Conservation (phyloP, 805 yeast genomes). For the Cyberlindnera mycetangii region DNA sequence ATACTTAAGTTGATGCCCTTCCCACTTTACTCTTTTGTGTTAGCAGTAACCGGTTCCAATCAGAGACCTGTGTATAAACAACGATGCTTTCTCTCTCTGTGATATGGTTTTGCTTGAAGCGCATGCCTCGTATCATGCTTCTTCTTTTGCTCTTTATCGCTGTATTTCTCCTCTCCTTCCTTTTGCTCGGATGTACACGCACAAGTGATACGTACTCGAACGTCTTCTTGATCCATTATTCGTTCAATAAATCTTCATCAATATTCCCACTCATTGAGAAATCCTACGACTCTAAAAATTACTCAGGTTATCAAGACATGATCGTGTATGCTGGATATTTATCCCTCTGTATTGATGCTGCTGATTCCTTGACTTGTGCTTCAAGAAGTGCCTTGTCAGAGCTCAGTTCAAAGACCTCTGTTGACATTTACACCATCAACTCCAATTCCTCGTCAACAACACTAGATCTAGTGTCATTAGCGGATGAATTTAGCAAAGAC, state of each 20-base stretch:
- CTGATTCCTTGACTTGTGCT: slow-evolving; percentile 36
- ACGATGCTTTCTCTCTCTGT: slow-evolving; percentile 1
- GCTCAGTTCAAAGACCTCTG: slow-evolving; percentile 30
- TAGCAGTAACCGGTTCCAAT: too few species aligned
- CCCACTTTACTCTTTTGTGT: too few species aligned
- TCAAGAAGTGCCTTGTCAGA: slow-evolving; percentile 29
- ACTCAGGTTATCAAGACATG: slow-evolving; percentile 38
- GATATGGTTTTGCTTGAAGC: slow-evolving; percentile 31
- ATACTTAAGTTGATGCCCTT: too few species aligned
- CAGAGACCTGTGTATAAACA: too few species aligned
- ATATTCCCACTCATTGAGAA: slow-evolving; percentile 38
- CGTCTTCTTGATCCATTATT: slow-evolving; percentile 46
- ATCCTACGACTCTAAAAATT: slow-evolving; percentile 33
- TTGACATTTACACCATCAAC: slow-evolving; percentile 33
- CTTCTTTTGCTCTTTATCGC: slow-evolving; percentile 44
- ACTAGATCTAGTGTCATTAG: slow-evolving; percentile 47
- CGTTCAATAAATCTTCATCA: slow-evolving; percentile 45
- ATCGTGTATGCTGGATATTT: slow-evolving; percentile 51
- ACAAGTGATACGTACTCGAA: slow-evolving; percentile 41
- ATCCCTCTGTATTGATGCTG: slow-evolving; percentile 49
- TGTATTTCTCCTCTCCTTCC: slow-evolving; percentile 49
- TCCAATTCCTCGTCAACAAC: slow-evolving; percentile 32
- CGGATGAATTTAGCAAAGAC: slow-evolving; percentile 40
- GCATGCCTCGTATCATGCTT: slow-evolving; percentile 41
- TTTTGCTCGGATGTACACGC: slow-evolving; percentile 53